Percentiles rank a stretch among this genome's conserved stretches.
Evolutionary conservation across 192 early-diverging fungal genomes (phyloP).

Genomic region (Podochytrium sp.): DNA sequence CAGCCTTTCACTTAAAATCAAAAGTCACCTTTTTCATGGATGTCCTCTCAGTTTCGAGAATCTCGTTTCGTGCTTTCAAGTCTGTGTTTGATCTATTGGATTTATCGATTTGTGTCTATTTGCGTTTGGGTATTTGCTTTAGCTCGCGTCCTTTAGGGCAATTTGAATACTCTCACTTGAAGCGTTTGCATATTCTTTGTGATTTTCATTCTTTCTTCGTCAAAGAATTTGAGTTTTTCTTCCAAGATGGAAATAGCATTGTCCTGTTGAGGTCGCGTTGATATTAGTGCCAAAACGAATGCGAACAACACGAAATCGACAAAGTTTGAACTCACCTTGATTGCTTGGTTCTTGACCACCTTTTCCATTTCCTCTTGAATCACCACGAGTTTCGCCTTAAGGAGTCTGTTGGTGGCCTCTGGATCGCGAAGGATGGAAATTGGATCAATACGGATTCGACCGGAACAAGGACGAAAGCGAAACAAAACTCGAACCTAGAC

Average conservation of each 20-base stretch:
- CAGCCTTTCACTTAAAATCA: no score
- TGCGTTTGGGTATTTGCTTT: not conserved
- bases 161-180: constrained; percentile 27
- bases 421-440: no score
- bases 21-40: constrained; percentile 43
- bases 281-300: not conserved
- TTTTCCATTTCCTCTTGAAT: constrained; percentile 56
- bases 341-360: constrained; percentile 34
- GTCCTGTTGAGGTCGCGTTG: constrained; percentile 33
- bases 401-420: constrained; percentile 52
- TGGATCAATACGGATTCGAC: no score
- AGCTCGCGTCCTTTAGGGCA: not conserved
- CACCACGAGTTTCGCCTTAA: constrained; percentile 57
- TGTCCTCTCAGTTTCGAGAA: constrained; percentile 38
- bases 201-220: constrained; percentile 48
- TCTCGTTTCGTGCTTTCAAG: constrained; percentile 34
- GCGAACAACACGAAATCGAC: not conserved
- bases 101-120: constrained; percentile 44
- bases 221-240: constrained; percentile 52
- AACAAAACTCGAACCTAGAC: constrained; percentile 12
- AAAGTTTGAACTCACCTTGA: not conserved
- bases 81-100: constrained; percentile 35
- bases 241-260: constrained; percentile 37
- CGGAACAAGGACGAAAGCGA: no score
- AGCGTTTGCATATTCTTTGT: constrained; percentile 29